phyloP scores from a whole-genome alignment of 2,329 filamentous ascomycete genomes.

The Arthroderma uncinatum region DNA sequence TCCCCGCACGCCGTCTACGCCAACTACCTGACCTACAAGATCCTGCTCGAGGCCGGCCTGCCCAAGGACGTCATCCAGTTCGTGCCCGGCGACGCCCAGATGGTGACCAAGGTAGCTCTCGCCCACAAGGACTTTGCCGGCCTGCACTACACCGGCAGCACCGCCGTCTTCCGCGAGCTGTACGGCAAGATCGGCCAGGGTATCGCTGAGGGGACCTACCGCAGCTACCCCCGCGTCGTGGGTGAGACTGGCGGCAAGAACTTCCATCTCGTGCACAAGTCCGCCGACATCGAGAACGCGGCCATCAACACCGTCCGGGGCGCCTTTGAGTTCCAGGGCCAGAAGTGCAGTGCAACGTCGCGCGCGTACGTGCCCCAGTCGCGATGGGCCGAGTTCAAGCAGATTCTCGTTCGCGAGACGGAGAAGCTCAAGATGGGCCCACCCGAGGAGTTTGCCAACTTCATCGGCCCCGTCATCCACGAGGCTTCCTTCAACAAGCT shows the following conservation, averaged over 20 bases:
- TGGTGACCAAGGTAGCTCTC: constrained; percentile 68
- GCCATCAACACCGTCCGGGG: constrained; percentile 73
- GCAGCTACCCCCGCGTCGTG: constrained; percentile 75
- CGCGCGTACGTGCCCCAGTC: constrained; percentile 68
- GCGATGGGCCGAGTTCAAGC: constrained; percentile 58
- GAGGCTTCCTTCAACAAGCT: constrained; percentile 71
- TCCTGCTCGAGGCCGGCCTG: constrained; percentile 80
- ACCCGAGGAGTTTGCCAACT: constrained; percentile 61
- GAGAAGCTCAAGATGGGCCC: constrained; percentile 59
- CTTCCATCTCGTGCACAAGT: constrained; percentile 72
- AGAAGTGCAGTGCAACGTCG: constrained; percentile 82
- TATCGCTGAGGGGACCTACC: constrained; percentile 70
- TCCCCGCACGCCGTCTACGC: constrained; percentile 78
- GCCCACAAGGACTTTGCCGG: constrained; percentile 70
- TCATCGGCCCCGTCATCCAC: constrained; percentile 82
- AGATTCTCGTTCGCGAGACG: constrained; percentile 64
- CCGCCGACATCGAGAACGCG: constrained; percentile 67
- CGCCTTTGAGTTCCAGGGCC: constrained; percentile 82
- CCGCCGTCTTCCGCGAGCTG: constrained; percentile 75
- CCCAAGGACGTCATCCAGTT: constrained; percentile 88
- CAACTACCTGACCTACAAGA: constrained; percentile 82
- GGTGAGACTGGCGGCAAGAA: constrained; percentile 91
- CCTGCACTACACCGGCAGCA: constrained; percentile 93
- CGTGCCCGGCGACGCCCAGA: constrained; percentile 74
- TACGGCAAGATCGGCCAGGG: constrained; percentile 77